phyloP scores from a whole-genome alignment of 108 stramenopile genomes.

The Cyclotella choctawhatcheeana region DNA sequence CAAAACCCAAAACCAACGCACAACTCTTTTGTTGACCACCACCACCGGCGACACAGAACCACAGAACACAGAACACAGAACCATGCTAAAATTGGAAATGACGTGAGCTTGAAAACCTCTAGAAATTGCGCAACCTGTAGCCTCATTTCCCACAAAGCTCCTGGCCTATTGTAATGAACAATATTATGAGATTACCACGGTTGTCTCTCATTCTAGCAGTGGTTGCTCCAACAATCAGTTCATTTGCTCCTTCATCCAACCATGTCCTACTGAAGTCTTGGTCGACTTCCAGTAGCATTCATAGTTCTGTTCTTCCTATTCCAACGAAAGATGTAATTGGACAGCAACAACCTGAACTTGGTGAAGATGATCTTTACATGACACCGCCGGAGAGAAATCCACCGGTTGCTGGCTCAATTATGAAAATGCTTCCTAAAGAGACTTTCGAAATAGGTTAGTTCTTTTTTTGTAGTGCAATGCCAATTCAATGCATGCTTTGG shows the following conservation, averaged over 20 bases:
- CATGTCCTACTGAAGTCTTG: background rate
- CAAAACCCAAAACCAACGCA: too few species aligned
- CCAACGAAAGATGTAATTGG: background rate
- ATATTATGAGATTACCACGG: background rate
- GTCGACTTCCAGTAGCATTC: background rate
- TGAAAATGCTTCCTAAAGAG: constrained; percentile 68
- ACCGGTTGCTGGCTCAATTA: constrained; percentile 42
- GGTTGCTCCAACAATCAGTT: too few species aligned
- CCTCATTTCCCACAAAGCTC: too few species aligned
- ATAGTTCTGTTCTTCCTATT: background rate
- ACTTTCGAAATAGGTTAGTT: constrained; percentile 58
- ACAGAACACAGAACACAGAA: too few species aligned
- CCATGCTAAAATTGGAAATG: too few species aligned
- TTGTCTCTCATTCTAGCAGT: background rate
- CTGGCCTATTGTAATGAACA: too few species aligned
- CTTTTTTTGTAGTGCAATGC: too few species aligned
- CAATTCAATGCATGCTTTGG: too few species aligned
- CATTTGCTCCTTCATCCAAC: background rate
- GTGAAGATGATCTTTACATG: constrained; percentile 23
- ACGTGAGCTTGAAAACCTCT: too few species aligned
- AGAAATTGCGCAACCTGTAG: too few species aligned
- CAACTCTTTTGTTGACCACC: too few species aligned
- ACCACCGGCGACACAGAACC: too few species aligned
- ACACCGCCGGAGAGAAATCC: background rate
- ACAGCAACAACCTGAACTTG: constrained; percentile 22